Evolutionary conservation across 1,139 yeast species (phyloP).

Genomic region (Blastobotrys serpentis): DNA sequence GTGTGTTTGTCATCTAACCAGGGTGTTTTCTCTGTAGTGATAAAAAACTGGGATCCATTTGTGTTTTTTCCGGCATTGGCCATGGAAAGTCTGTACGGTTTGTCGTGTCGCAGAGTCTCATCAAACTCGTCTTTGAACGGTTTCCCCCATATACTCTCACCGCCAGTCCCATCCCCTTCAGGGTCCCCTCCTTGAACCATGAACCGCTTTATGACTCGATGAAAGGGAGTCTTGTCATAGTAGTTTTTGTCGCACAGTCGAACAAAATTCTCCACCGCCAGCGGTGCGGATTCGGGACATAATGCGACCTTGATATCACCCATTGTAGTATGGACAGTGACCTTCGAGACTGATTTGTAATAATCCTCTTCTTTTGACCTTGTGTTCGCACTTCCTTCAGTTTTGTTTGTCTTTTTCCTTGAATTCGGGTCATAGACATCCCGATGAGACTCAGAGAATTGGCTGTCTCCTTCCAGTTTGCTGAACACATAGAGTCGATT

Average conservation of each 20-base stretch:
- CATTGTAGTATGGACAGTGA: constrained; percentile 45
- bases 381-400: too few relatives aligned
- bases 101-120: constrained; percentile 41
- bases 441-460: constrained; percentile 24
- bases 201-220: constrained; percentile 48
- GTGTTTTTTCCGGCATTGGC: constrained; percentile 65
- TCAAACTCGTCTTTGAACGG: constrained; percentile 48
- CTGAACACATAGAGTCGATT: constrained; percentile 41
- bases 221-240: constrained; percentile 47
- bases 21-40: constrained; percentile 47
- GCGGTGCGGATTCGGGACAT: constrained; percentile 43
- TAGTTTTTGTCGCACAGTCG: constrained; percentile 42
- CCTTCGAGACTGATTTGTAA: constrained; percentile 8
- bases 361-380: constrained; percentile 6
- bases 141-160: constrained; percentile 46
- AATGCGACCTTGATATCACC: constrained; percentile 48
- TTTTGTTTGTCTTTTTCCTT: neutral
- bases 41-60: constrained; percentile 77
- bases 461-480: constrained; percentile 25
- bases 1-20: constrained; percentile 59
- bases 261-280: constrained; percentile 48
- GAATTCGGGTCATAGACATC: constrained; percentile 19
- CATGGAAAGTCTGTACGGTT: constrained; percentile 54
- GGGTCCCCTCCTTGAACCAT: constrained; percentile 59
- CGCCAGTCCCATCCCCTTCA: constrained; percentile 51